Evolutionary conservation across 108 stramenopile genomes (phyloP).

Genomic region (Cyclotella baltica): DNA sequence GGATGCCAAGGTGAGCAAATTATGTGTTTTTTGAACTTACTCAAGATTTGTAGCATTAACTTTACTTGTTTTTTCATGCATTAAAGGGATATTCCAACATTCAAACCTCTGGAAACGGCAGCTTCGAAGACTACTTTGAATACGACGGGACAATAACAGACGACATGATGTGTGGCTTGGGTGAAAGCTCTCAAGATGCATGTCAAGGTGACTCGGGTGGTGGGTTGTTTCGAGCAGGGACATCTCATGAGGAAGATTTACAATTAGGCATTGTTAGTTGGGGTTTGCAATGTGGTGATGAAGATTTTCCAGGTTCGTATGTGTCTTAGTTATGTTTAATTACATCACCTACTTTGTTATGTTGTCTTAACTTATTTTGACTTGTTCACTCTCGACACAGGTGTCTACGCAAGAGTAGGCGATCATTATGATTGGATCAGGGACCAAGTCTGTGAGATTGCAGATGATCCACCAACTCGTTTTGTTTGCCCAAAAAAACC

Average conservation of each 20-base stretch:
- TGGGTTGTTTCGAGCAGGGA: slow-evolving; percentile 45
- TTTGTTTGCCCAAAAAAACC: slow-evolving; percentile 44
- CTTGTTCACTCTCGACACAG: too few species aligned
- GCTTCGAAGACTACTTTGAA: slow-evolving; percentile 27
- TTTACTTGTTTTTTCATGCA: too few species aligned
- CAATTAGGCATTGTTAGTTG: slow-evolving; percentile 57
- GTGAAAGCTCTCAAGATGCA: slow-evolving; percentile 34
- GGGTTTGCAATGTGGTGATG: slow-evolving; percentile 44
- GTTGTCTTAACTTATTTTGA: not conserved
- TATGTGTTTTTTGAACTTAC: too few species aligned
- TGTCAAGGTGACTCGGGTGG: slow-evolving; percentile 60
- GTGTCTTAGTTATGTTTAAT: not conserved
- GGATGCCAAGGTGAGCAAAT: too few species aligned
- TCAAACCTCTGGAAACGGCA: not conserved
- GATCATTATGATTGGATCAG: slow-evolving; percentile 54
- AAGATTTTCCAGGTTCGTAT: slow-evolving; percentile 51
- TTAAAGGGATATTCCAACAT: slow-evolving; percentile 39
- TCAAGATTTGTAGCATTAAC: too few species aligned
- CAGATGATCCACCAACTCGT: slow-evolving; percentile 45
- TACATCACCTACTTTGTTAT: not conserved
- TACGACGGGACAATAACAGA: slow-evolving; percentile 37
- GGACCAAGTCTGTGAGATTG: slow-evolving; percentile 36
- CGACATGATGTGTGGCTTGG: slow-evolving; percentile 57
- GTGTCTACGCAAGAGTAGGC: slow-evolving; percentile 33
- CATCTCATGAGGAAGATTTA: slow-evolving; percentile 25